Evolutionary conservation across 495 filamentous ascomycete species (phyloP).

Genomic region (Aspergillus sclerotiicarbonarius): DNA sequence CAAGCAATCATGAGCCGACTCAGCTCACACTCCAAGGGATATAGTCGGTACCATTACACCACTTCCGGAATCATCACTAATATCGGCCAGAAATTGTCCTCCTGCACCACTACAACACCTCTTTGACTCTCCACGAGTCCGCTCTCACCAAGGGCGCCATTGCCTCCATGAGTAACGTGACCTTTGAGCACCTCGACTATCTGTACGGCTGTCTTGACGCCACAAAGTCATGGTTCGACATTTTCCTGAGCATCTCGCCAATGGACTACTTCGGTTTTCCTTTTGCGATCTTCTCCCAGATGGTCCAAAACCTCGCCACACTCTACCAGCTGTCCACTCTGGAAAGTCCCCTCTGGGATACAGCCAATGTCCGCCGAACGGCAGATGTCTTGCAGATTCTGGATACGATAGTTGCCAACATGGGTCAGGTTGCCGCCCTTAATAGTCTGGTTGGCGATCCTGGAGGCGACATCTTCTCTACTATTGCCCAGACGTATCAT

Average conservation of each 20-base stretch:
- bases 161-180: conserved; percentile 17
- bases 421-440: conserved; percentile 1
- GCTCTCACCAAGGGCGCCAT: conserved; percentile 25
- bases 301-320: conserved; percentile 37
- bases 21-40: conserved; percentile 29
- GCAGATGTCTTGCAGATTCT: conserved; percentile 28
- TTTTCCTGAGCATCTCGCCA: conserved; percentile 33
- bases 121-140: conserved; percentile 44
- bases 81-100: conserved; percentile 33
- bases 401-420: conserved; percentile 11
- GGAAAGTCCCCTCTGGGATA: conserved; percentile 39
- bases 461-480: conserved; percentile 7
- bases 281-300: conserved; percentile 38
- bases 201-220: conserved; percentile 35
- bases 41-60: conserved; percentile 32
- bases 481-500: conserved; percentile 5
- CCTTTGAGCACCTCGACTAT: conserved; percentile 32
- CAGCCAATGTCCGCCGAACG: conserved; percentile 27
- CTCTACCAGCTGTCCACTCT: conserved; percentile 44
- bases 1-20: conserved; percentile 35
- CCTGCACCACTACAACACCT: conserved; percentile 36
- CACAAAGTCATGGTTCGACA: conserved; percentile 37
- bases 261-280: conserved; percentile 33
- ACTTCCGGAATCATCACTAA: not conserved
- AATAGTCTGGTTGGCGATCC: conserved; percentile 5